Conservation (phyloP, 257 asterid species). For the Solanum gracilifrons region DNA sequence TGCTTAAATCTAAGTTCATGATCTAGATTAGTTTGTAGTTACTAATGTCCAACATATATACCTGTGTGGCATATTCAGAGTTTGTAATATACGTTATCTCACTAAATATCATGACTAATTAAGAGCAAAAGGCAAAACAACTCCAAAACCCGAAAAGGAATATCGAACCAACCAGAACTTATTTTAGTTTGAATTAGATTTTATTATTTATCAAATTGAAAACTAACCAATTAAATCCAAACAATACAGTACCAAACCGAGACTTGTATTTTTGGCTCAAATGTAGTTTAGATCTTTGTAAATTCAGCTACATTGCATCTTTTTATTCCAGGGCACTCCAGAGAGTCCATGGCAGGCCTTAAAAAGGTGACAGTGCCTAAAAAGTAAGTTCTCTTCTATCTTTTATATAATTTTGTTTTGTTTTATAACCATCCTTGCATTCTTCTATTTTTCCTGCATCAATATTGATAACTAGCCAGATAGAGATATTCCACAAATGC, state of each 20-base stretch:
- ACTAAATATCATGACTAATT: not conserved
- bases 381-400: not conserved
- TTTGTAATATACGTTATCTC: not conserved
- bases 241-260: not conserved
- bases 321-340: not conserved
- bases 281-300: not conserved
- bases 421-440: not conserved
- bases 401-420: not conserved
- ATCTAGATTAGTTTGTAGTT: not conserved
- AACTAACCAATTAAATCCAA: not conserved
- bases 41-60: not conserved
- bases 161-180: not conserved
- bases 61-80: not conserved
- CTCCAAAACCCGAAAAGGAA: not conserved
- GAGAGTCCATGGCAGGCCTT: not conserved
- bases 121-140: not conserved
- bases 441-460: not conserved
- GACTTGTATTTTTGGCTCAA: not conserved
- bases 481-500: not conserved
- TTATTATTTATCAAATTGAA: not conserved
- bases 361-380: not conserved
- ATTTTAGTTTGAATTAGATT: not conserved
- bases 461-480: not conserved
- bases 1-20: not conserved
- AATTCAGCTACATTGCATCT: not conserved